Base-by-base conservation (phyloP, 805 yeast genomes). In the Barnettozyma vustinii region DNA sequence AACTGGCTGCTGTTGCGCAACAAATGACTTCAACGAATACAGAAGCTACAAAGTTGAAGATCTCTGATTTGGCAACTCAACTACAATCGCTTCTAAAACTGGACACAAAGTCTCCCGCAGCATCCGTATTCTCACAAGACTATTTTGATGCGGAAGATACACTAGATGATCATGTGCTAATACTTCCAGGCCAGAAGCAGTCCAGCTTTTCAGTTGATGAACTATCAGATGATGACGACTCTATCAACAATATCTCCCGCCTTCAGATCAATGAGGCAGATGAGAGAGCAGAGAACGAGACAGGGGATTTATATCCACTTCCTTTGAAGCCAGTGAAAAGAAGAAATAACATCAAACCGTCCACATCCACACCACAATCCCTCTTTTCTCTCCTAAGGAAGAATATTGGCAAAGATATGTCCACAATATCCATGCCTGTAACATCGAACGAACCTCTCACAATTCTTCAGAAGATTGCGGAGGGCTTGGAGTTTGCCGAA, bases 361-460 rank as follows among this genome's bases (percentile, higher is more conserved):
- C 87, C 46, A 71, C 69, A 0, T 75, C 81, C 32, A 69, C 80
- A 0, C 98, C 98, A 3, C 97, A 97, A 10, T 84, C 94, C 53
- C 66, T 92, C 33, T 70, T 92, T 48, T 77, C 88, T 1, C 80
- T 90, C 57, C 73, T 94, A 44, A 76, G 96, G 50, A 91, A 91
- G 64, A 90, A 89, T 57, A 94, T 92, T 10, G 97, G 97, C 19
- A 92, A 91, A 61, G 98, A 92, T 65, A 64, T 94, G 49, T 75
- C 90, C 0, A 75, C 89, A 1, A 77, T 91, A 41, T 83, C 96
- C 0, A 90, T 92, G 91, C 99, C 99, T 1, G 96, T 94, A 8
- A 83, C 94, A 1, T 78, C 90, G 47, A 94, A 94, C 68, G 99
- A 94, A 66, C 99, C 99, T 0, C 63, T 92, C 20, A 80, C 95